Evolutionary conservation across 345 rosid species (phyloP).

Genomic region (Boechera divaricarpa): DNA sequence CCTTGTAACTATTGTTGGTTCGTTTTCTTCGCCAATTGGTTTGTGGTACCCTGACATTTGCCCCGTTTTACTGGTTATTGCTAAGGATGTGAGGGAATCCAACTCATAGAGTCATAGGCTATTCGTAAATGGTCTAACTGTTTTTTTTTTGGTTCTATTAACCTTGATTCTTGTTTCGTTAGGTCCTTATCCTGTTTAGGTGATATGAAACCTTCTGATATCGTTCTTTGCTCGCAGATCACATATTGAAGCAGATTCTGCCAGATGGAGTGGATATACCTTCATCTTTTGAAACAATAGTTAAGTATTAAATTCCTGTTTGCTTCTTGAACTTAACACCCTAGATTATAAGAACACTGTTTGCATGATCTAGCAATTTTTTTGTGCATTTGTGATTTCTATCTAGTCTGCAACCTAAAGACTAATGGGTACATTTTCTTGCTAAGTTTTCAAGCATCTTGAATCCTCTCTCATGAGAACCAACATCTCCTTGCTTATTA

Average conservation of each 20-base stretch:
- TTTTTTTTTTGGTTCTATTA: slow-evolving; percentile 10
- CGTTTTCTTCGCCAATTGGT: neutral
- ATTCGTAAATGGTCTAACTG: neutral
- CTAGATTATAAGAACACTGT: slow-evolving; percentile 12
- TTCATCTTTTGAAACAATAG: slow-evolving; percentile 95
- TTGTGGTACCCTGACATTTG: slow-evolving; percentile 3
- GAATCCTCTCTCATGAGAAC: slow-evolving; percentile 25
- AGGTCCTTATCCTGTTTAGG: slow-evolving; percentile 20
- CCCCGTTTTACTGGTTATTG: neutral
- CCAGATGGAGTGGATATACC: slow-evolving; percentile 92
- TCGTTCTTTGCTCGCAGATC: slow-evolving; percentile 56
- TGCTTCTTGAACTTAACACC: slow-evolving; percentile 9
- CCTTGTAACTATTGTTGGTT: neutral
- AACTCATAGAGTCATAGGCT: neutral
- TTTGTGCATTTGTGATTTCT: slow-evolving; percentile 18
- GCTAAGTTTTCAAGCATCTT: slow-evolving; percentile 18
- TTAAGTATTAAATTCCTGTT: slow-evolving; percentile 55
- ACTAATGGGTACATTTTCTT: neutral
- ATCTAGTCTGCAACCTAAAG: slow-evolving; percentile 7
- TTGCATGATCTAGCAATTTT: slow-evolving; percentile 15
- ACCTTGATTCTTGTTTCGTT: slow-evolving; percentile 9
- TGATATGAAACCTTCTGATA: slow-evolving; percentile 33
- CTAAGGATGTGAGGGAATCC: slow-evolving; percentile 13
- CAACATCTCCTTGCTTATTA: slow-evolving; percentile 33
- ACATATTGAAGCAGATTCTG: slow-evolving; percentile 82